phyloP scores from a whole-genome alignment of 2,329 filamentous ascomycete species.

The Penicillium polonicum region DNA sequence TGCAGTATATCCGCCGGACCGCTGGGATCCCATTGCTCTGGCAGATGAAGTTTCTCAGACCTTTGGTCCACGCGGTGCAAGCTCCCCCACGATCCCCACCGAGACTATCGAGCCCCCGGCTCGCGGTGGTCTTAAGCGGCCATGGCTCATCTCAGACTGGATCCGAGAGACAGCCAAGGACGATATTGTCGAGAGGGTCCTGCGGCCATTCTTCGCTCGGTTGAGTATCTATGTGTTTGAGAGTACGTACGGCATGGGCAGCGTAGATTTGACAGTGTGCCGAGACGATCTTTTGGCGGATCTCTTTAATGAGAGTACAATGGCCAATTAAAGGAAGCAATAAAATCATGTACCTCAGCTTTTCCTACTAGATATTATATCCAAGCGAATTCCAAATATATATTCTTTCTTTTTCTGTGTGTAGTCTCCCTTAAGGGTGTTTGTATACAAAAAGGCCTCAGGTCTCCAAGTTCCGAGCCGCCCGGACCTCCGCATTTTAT shows the following conservation, averaged over 20 bases:
- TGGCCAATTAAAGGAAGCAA: constrained; percentile 37
- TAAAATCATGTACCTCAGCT: constrained; percentile 14
- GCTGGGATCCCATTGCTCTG: constrained; percentile 69
- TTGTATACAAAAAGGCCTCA: constrained; percentile 4
- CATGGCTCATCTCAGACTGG: constrained; percentile 46
- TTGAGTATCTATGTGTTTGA: constrained; percentile 94
- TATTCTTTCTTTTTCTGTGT: neutral
- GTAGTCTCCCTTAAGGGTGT: neutral
- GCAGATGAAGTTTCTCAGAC: constrained; percentile 82
- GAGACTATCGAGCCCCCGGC: constrained; percentile 30
- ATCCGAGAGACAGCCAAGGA: constrained; percentile 55
- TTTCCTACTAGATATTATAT: neutral
- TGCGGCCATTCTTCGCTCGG: constrained; percentile 86
- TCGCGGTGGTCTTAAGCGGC: constrained; percentile 35
- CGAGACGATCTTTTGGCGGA: constrained; percentile 66
- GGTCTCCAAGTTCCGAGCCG: constrained; percentile 16
- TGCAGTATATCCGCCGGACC: constrained; percentile 77
- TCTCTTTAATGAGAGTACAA: constrained; percentile 73
- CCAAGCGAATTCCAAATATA: constrained; percentile 2
- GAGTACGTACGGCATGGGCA: constrained; percentile 81
- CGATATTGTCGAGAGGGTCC: constrained; percentile 70
- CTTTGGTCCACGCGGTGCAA: constrained; percentile 53
- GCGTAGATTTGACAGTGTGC: constrained; percentile 65
- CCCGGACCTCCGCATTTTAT: constrained; percentile 19
- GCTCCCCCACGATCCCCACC: constrained; percentile 26